Evolutionary conservation across 2,329 filamentous ascomycete genomes (phyloP).

Genomic region (Chaetomium olivaceum): DNA sequence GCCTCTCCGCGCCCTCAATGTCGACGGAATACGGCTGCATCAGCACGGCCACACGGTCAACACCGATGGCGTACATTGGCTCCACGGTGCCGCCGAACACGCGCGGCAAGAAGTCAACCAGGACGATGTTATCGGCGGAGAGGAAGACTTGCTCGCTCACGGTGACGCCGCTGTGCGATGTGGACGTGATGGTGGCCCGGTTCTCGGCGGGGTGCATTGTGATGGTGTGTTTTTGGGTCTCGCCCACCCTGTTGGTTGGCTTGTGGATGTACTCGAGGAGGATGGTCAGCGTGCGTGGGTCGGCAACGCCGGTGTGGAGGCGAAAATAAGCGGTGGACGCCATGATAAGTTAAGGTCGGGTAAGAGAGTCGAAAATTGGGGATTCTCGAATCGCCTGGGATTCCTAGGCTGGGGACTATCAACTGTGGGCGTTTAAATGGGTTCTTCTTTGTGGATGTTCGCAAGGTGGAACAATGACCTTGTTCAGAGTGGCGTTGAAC

Average conservation of each 20-base stretch:
- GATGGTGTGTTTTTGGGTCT: background rate
- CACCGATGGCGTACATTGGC: background rate
- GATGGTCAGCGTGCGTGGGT: background rate
- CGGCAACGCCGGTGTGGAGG: background rate
- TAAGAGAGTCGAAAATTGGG: background rate
- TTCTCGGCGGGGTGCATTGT: background rate
- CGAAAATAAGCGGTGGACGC: background rate
- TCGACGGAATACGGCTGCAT: background rate
- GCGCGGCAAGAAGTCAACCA: background rate
- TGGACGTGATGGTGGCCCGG: background rate
- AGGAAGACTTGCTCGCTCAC: background rate
- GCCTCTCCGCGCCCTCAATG: background rate
- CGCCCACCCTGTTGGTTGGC: background rate
- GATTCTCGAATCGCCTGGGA: background rate
- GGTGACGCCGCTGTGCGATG: background rate
- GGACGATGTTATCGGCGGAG: background rate
- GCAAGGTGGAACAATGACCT: too few species aligned
- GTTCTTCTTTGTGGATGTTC: too few species aligned
- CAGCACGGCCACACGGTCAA: background rate
- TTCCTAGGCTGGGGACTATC: too few species aligned
- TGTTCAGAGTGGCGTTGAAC: too few species aligned
- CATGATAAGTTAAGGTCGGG: background rate
- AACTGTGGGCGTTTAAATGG: too few species aligned
- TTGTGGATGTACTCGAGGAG: background rate
- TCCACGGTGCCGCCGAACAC: background rate